A percentile compares a stretch with the other conserved stretches of the same genome.
Conservation (phyloP, 257 asterid genomes). For the Oldenlandia corymbosa region DNA sequence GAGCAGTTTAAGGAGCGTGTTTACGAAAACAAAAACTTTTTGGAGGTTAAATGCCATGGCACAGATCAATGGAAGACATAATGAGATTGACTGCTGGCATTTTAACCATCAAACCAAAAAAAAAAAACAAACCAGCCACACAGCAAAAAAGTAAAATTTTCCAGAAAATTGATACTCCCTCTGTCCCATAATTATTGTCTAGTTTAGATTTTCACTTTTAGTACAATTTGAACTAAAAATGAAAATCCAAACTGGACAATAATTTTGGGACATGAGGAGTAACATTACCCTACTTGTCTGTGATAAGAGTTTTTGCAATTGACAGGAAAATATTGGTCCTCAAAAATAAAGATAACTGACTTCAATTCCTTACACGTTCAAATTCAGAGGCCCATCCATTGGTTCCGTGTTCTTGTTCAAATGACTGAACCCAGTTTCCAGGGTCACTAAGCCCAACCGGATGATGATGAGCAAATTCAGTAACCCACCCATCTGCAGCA, state of each 20-base stretch:
- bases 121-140: too few species aligned
- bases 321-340: conserved; percentile 4
- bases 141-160: too few species aligned
- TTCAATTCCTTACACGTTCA: conserved; percentile 66
- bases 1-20: background rate
- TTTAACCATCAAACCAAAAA: background rate
- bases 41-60: conserved; percentile 7
- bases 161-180: too few species aligned
- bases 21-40: background rate
- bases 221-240: too few species aligned
- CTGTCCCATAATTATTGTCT: too few species aligned
- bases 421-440: conserved; percentile 78
- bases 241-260: too few species aligned
- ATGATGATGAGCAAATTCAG: conserved; percentile 66
- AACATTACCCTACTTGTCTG: background rate
- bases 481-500: conserved; percentile 80
- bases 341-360: conserved; percentile 12
- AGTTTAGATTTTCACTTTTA: too few species aligned
- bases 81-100: too few species aligned
- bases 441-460: conserved; percentile 61
- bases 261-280: too few species aligned
- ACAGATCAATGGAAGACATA: too few species aligned
- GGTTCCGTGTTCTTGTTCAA: conserved; percentile 83
- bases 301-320: background rate
- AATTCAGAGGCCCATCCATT: conserved; percentile 98